Percentiles rank a stretch among this genome's conserved stretches.
phyloP scores from a whole-genome alignment of 108 stramenopile species.

The Conticribra guillardii region DNA sequence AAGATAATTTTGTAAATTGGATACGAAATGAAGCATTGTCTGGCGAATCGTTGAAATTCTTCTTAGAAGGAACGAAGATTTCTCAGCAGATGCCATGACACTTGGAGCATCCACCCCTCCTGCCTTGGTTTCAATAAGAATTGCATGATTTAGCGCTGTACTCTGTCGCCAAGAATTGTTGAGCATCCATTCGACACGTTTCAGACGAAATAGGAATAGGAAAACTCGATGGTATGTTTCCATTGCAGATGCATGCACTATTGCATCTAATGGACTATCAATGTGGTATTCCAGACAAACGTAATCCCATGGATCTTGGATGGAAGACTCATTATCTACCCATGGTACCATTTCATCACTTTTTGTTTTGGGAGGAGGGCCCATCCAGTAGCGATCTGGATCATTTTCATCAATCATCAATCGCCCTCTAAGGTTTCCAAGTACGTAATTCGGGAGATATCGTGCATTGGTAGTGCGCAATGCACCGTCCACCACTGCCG shows the following conservation, averaged over 20 bases:
- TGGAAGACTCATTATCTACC: slow-evolving; percentile 56
- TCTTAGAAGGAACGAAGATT: slow-evolving; percentile 79
- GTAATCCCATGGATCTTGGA: slow-evolving; percentile 88
- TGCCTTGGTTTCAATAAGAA: slow-evolving; percentile 54
- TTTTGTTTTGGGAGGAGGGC: slow-evolving; percentile 21
- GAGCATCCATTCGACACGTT: slow-evolving; percentile 93
- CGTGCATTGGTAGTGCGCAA: slow-evolving; percentile 90
- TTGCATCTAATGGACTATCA: slow-evolving; percentile 83
- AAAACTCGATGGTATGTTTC: slow-evolving; percentile 87
- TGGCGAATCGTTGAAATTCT: slow-evolving; percentile 90
- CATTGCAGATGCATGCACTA: slow-evolving; percentile 79
- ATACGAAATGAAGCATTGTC: slow-evolving; percentile 95
- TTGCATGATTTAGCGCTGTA: slow-evolving; percentile 87
- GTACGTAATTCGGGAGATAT: slow-evolving; percentile 67
- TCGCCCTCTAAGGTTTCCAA: slow-evolving; percentile 80
- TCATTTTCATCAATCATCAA: slow-evolving; percentile 59
- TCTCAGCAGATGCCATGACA: slow-evolving; percentile 49
- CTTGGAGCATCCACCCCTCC: slow-evolving; percentile 52
- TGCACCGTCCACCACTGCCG: slow-evolving; percentile 80
- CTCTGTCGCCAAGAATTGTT: slow-evolving; percentile 93
- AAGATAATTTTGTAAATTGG: slow-evolving; percentile 94
- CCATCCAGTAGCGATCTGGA: slow-evolving; percentile 55
- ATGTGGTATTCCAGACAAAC: slow-evolving; percentile 92
- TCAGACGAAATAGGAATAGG: slow-evolving; percentile 89
- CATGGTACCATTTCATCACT: slow-evolving; percentile 49